Conservation (phyloP, 1,139 yeast species). For the Pichia cactophila region DNA sequence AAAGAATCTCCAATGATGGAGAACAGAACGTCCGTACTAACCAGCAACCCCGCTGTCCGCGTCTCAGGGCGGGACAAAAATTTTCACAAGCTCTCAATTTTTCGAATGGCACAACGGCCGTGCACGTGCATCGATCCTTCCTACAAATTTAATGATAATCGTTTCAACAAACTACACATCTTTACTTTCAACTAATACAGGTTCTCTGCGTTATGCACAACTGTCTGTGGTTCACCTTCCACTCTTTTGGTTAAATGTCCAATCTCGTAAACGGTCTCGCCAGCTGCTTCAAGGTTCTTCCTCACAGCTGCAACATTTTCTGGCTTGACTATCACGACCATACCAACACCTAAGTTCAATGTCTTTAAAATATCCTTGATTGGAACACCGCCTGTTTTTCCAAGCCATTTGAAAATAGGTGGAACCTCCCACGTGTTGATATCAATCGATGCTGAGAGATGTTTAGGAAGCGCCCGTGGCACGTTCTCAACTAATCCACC, state of each 20-base stretch:
- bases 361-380: slow-evolving; percentile 78
- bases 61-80: neutral
- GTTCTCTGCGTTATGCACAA: slow-evolving; percentile 51
- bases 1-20: neutral
- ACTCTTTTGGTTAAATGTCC: slow-evolving; percentile 59
- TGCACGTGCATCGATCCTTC: neutral
- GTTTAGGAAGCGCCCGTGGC: slow-evolving; percentile 85
- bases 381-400: slow-evolving; percentile 86
- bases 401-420: slow-evolving; percentile 88
- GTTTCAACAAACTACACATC: no score
- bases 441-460: slow-evolving; percentile 75
- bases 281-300: slow-evolving; percentile 47
- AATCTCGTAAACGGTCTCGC: slow-evolving; percentile 72
- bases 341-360: slow-evolving; percentile 93
- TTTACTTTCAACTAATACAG: slow-evolving; percentile 15
- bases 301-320: slow-evolving; percentile 55
- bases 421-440: slow-evolving; percentile 78
- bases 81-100: neutral
- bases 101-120: neutral
- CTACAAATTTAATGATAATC: no score
- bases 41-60: no score
- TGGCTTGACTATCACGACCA: slow-evolving; percentile 75
- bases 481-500: slow-evolving; percentile 96
- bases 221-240: slow-evolving; percentile 54
- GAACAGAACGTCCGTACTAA: neutral